Percentiles rank a stretch among this genome's conserved stretches.
phyloP scores from a whole-genome alignment of 148 eudicot genomes.

The Spergularia marina region DNA sequence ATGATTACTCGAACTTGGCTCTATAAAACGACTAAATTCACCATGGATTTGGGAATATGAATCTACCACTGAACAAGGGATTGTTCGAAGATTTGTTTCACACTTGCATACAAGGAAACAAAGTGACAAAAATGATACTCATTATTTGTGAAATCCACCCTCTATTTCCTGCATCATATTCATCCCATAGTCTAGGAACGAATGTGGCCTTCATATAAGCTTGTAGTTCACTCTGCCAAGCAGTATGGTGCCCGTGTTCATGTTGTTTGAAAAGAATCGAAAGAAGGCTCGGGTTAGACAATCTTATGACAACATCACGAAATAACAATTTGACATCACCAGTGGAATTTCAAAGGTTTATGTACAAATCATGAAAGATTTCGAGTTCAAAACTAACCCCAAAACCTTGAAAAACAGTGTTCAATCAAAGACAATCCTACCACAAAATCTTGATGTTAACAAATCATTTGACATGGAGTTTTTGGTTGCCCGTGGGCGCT shows the following conservation, averaged over 20 bases:
- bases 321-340: too few species aligned
- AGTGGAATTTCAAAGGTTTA: too few species aligned
- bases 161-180: not conserved
- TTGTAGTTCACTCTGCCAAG: not conserved
- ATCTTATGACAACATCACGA: not conserved
- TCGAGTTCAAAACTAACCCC: too few species aligned
- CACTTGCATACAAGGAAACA: not conserved
- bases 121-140: not conserved
- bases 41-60: constrained; percentile 4
- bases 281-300: not conserved
- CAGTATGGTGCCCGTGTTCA: not conserved
- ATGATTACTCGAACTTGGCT: not conserved
- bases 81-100: constrained; percentile 15
- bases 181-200: not conserved
- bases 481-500: too few species aligned
- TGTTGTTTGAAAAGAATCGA: not conserved
- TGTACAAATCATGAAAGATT: too few species aligned
- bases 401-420: too few species aligned
- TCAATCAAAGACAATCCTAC: too few species aligned
- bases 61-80: constrained; percentile 14
- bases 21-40: constrained; percentile 18
- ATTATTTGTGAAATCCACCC: too few species aligned
- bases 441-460: too few species aligned
- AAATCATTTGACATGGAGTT: too few species aligned
- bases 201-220: constrained; percentile 13